phyloP scores from a whole-genome alignment of 2,329 filamentous ascomycete species.

The Colletotrichum orchidophilum region DNA sequence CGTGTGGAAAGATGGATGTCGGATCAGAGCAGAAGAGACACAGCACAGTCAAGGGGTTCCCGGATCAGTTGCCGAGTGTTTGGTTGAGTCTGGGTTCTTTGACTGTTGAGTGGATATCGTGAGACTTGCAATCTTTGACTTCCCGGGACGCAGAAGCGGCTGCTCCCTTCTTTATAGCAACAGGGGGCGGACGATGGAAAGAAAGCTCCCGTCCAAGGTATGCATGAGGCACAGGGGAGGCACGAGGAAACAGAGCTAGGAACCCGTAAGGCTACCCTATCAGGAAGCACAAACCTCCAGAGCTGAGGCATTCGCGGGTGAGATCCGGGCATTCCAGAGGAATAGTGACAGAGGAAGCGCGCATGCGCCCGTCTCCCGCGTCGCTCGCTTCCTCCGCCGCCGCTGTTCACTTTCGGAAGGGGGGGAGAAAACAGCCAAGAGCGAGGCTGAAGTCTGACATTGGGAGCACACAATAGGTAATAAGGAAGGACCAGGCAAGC shows the following conservation, averaged over 20 bases:
- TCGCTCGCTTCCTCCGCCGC: background rate
- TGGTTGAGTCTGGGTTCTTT: background rate
- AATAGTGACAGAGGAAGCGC: background rate
- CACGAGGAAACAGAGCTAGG: background rate
- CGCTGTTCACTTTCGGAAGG: background rate
- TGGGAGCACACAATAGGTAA: background rate
- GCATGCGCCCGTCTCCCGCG: background rate
- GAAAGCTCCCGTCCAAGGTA: background rate
- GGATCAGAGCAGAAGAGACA: background rate
- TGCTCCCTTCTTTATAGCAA: conserved; percentile 22
- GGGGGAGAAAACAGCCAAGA: background rate
- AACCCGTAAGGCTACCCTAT: conserved; percentile 19
- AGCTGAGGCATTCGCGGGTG: background rate
- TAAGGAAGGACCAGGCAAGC: background rate
- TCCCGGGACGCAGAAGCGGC: background rate
- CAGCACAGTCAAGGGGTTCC: background rate
- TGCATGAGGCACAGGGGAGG: background rate
- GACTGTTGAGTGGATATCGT: background rate
- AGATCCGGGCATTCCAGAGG: background rate
- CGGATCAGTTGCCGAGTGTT: background rate
- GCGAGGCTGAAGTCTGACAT: conserved; percentile 14
- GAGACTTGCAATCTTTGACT: background rate
- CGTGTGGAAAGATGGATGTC: background rate
- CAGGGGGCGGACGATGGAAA: background rate
- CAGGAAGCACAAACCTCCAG: no score